Base-by-base conservation (phyloP, 257 asterid genomes). In the Paulownia fortunei region DNA sequence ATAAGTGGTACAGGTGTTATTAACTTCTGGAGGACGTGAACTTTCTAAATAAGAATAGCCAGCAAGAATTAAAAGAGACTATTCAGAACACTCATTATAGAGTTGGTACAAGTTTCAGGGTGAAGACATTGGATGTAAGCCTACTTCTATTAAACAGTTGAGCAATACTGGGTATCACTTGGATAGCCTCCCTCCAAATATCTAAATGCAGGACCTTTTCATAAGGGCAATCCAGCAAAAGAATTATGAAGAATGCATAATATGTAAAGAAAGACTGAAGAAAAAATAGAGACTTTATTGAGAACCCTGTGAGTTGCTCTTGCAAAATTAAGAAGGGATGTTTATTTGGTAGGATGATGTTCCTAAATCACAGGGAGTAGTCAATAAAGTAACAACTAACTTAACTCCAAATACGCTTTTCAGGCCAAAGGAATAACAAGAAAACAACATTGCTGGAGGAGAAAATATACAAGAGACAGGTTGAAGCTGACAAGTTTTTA, bases 21-120 rank as follows among this genome's bases (percentile, higher is more conserved):
- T 46, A 67, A 27, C 79, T 44, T 67, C 75, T 61, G 32, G 55
- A 79, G 78, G 10, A 58, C 46, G 47, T 51, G 52, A 42, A 54
- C 49, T 71, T 56, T 69, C 46, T 47, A 41, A 32, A 23, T 46
- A 19, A 39, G 21, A 39, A 59, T 54, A 36, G 60, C 41, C 76
- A 27, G 39, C 46, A 76, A 63, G 34, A 9, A 58, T 1, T 24
- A 41, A 21, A 34, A 74, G 71, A 61, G 47, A 49, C 51, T 37
- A 24, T 59, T 46, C 64, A 73, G 18, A 46, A 71, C n/a, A 49
- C 18, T 44, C 66, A 34, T 4, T 59, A 46, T 23, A 47, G 34
- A 42, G 64, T 55, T 21, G 47, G 71, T 26, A 42, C 65, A 65
- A 19, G 41, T 39, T 76, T 56, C 58, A 27, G n/a, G 16, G 5